Evolutionary conservation across 106 monocot species (phyloP).

Genomic region (Alisma plantagoaquatica): DNA sequence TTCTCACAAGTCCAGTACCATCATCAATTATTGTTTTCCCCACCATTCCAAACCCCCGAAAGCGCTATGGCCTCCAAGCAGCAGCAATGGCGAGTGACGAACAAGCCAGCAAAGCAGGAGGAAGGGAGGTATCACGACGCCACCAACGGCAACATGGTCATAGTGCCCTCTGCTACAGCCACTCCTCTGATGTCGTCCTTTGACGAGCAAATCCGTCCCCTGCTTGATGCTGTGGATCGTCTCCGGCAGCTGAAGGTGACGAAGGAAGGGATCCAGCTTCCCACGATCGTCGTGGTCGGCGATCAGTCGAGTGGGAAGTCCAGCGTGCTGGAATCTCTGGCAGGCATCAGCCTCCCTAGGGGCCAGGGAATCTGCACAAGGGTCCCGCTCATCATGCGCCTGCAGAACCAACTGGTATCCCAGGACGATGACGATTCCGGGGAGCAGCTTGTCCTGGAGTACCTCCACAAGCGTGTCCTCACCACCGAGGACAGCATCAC

Average conservation of each 20-base stretch:
- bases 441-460: conserved; percentile 10
- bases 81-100: no score
- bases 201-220: conserved; percentile 39
- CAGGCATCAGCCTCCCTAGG: conserved; percentile 15
- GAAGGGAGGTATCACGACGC: no score
- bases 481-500: conserved; percentile 9
- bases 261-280: conserved; percentile 43
- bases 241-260: conserved; percentile 47
- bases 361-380: conserved; percentile 17
- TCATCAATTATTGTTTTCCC: no score
- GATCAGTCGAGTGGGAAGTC: conserved; percentile 52
- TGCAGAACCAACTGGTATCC: background rate
- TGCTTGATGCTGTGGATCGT: conserved; percentile 41
- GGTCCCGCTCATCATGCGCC: conserved; percentile 11
- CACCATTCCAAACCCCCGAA: no score
- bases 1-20: no score
- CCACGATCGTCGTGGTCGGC: conserved; percentile 50
- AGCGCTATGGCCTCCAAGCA: no score
- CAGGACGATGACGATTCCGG: background rate
- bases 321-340: conserved; percentile 35
- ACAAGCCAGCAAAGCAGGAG: no score
- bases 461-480: background rate
- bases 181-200: conserved; percentile 24
- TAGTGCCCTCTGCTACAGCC: no score
- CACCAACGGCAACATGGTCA: no score